Evolutionary conservation across 768 basidiomycete species (phyloP).

Genomic region (Trichaptum fuscoviolaceum): DNA sequence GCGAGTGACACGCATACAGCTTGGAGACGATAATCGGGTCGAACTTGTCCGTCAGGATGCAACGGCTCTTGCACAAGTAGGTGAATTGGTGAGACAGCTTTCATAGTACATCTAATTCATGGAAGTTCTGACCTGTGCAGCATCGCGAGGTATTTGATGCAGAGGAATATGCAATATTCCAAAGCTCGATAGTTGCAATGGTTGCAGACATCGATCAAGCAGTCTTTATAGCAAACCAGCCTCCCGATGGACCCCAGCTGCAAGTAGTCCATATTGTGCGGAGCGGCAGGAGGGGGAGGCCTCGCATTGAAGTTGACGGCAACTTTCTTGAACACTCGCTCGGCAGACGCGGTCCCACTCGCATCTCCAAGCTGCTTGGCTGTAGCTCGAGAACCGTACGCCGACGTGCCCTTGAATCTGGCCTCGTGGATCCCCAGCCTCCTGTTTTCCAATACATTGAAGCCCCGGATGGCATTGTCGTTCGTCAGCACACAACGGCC

Average conservation of each 20-base stretch:
- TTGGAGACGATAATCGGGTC: too few relatives aligned
- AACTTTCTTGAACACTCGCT: neutral
- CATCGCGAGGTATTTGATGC: conserved; percentile 5
- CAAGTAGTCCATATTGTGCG: neutral
- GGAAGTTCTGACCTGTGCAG: too few relatives aligned
- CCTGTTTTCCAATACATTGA: conserved; percentile 12
- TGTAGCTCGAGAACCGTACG: conserved; percentile 16
- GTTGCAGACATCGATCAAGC: conserved; percentile 14
- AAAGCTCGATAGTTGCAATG: conserved; percentile 14
- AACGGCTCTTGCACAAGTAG: too few relatives aligned
- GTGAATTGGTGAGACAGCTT: too few relatives aligned
- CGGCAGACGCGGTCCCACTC: neutral
- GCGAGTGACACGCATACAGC: too few relatives aligned
- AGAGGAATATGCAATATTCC: conserved; percentile 13
- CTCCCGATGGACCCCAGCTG: conserved; percentile 7
- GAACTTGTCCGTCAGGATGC: too few relatives aligned
- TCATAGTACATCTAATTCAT: too few relatives aligned
- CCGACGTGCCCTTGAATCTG: conserved; percentile 15
- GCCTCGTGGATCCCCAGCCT: conserved; percentile 14
- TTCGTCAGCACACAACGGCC: neutral
- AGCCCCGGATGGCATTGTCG: conserved; percentile 4
- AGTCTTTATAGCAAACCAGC: conserved; percentile 12
- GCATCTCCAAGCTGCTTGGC: neutral
- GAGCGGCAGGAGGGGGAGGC: neutral
- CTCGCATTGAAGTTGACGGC: neutral